Evolutionary conservation across 2,329 filamentous ascomycete species (phyloP).

Genomic region (Aureobasidium sp.): DNA sequence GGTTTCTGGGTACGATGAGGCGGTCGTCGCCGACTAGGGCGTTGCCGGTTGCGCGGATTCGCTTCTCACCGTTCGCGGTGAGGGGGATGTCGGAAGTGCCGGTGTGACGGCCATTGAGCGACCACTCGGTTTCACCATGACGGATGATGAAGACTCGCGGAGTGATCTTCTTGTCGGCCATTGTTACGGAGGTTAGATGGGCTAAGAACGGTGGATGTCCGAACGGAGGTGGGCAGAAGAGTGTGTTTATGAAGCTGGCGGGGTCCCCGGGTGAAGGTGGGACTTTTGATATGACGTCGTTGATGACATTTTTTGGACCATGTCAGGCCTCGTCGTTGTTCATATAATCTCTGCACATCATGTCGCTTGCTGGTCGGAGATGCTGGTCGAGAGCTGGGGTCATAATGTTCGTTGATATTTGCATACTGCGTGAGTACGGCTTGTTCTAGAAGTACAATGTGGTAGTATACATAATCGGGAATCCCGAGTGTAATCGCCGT

Average conservation of each 20-base stretch:
- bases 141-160: conserved; percentile 51
- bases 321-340: background rate
- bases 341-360: background rate
- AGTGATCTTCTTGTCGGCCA: conserved; percentile 25
- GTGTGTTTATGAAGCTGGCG: background rate
- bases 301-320: background rate
- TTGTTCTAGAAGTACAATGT: background rate
- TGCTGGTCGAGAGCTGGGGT: background rate
- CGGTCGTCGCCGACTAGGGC: conserved; percentile 78
- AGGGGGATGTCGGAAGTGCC: conserved; percentile 79
- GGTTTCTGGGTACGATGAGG: conserved; percentile 71
- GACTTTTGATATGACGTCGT: background rate
- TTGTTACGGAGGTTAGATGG: background rate
- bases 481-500: background rate
- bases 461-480: background rate
- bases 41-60: conserved; percentile 58
- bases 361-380: background rate
- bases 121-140: conserved; percentile 96
- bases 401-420: background rate
- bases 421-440: background rate
- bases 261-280: background rate
- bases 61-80: conserved; percentile 60
- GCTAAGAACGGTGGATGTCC: no score
- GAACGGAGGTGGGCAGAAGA: background rate
- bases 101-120: conserved; percentile 71